Evolutionary conservation across 2,329 filamentous ascomycete genomes (phyloP), one percentile per base, ranked within the genome.

Genomic region (Corniculantispora saksenae): DNA sequence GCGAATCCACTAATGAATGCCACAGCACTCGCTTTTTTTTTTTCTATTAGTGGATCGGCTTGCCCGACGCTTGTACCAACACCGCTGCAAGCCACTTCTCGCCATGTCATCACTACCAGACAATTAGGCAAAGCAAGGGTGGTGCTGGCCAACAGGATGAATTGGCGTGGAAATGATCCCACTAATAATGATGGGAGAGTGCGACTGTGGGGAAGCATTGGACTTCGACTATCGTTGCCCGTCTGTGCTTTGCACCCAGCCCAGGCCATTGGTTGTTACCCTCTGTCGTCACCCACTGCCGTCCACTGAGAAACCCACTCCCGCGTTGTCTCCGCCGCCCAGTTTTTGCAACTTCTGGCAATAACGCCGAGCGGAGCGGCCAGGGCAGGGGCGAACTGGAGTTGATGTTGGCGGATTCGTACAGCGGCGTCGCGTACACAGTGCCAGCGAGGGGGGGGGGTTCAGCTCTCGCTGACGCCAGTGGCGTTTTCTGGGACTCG

Each of bases 31-130:
- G n/a, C 3, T 38, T 55, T 55, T 55, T 15, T n/a, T 55, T 38
- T 38, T 55, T 55, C 38, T 15, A 35, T 55, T 38, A 55, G 51
- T 55, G 51, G 51, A 55, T 38, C 51, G 51, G 51, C 51, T 19
- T 55, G 29, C 51, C 51, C 51, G 51, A 55, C 51, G 51, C 51
- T 23, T 55, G 19, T 12, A 10, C n/a, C 50, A 29, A 25, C 19
- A 15, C 19, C 50, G 12, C 27, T n/a, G 51, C 10, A 25, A 55
- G 29, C 17, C 29, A 25, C 19, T 8, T 21, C 19, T 23, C 15
- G 3, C n/a, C n/a, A 13, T 15, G 51, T 17, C 9, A 25, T 27
- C 29, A 35, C 7, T 17, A 55, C 25, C 13, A 21, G 23, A 8
- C 48, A 27, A n/a, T 3, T 9, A 25, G 23, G 48, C n/a, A n/a